Conservation (phyloP, 441 rosid genomes). For the Gossypium gossypioides region DNA sequence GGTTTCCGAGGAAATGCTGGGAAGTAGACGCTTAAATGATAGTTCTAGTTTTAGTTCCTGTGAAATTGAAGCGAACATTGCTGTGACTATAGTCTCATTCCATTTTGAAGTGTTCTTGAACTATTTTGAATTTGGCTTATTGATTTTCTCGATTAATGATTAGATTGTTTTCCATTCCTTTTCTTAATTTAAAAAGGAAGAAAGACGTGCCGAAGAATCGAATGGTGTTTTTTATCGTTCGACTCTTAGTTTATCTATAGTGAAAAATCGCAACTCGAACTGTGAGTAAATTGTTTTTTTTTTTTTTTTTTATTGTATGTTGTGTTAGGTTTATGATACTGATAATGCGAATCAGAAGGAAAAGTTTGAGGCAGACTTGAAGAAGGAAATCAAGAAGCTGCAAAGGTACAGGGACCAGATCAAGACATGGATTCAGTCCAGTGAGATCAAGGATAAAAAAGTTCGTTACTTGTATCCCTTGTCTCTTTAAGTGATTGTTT, state of each 20-base stretch:
- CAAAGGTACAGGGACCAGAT: constrained; percentile 99
- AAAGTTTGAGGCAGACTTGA: constrained; percentile 97
- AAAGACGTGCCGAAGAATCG: not conserved
- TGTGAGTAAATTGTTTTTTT: not conserved
- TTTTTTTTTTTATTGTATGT: constrained; percentile 16
- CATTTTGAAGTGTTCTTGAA: not conserved
- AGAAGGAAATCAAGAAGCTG: constrained; percentile 98
- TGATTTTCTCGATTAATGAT: not conserved
- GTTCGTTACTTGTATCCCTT: constrained; percentile 26
- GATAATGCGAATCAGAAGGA: constrained; percentile 96
- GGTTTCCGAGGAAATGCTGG: constrained; percentile 1
- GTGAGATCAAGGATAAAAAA: constrained; percentile 98
- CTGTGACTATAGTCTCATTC: not conserved
- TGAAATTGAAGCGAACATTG: not conserved
- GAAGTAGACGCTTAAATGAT: not conserved
- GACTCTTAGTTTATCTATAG: constrained; percentile 11
- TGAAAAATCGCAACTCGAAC: not conserved
- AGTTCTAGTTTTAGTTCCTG: not conserved
- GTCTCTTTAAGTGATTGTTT: constrained; percentile 4
- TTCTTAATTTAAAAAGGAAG: not conserved
- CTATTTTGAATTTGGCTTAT: not conserved
- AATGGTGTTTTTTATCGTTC: not conserved
- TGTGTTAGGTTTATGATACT: constrained; percentile 79
- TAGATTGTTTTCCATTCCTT: not conserved
- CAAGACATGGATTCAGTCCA: constrained; percentile 99